These are phyloP conservation scores for Mortierella sp. DNA, from an alignment of 371 early-diverging fungal genomes.

Conservation along the genomic window DNA sequence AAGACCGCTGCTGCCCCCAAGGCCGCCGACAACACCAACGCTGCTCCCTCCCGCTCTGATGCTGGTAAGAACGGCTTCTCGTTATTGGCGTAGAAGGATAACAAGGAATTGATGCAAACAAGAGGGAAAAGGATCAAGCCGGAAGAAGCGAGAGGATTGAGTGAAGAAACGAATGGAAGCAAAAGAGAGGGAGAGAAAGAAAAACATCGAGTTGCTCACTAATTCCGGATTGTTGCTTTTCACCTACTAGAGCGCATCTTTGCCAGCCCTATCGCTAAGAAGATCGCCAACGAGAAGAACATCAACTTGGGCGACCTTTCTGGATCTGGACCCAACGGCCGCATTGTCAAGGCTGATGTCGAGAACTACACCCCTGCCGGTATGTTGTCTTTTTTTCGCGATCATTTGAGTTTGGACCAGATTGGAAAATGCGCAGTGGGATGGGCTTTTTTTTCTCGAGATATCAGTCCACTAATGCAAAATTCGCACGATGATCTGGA, in stretches of 20 bases:
- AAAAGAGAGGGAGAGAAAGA: too few relatives aligned
- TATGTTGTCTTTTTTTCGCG: slow-evolving; percentile 15
- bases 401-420: neutral
- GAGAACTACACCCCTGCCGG: slow-evolving; percentile 72
- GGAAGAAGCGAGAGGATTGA: too few relatives aligned
- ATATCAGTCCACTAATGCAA: neutral
- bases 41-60: slow-evolving; percentile 61
- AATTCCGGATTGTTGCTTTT: neutral
- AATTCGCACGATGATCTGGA: neutral
- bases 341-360: slow-evolving; percentile 94
- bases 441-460: neutral
- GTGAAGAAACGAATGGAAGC: too few relatives aligned
- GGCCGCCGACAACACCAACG: slow-evolving; percentile 59
- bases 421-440: neutral
- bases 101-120: neutral
- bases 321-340: slow-evolving; percentile 93
- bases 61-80: slow-evolving; percentile 51
- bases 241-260: slow-evolving; percentile 72
- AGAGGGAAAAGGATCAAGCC: too few relatives aligned
- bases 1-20: slow-evolving; percentile 41
- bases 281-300: slow-evolving; percentile 87
- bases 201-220: neutral
- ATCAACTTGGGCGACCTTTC: slow-evolving; percentile 82
- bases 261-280: slow-evolving; percentile 93
- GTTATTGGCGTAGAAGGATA: neutral